A percentile compares a stretch with the other conserved stretches of the same genome.
These are phyloP conservation scores for Gossypium longicalyx DNA, from an alignment of 345 rosid genomes.

Conservation along the genomic window DNA sequence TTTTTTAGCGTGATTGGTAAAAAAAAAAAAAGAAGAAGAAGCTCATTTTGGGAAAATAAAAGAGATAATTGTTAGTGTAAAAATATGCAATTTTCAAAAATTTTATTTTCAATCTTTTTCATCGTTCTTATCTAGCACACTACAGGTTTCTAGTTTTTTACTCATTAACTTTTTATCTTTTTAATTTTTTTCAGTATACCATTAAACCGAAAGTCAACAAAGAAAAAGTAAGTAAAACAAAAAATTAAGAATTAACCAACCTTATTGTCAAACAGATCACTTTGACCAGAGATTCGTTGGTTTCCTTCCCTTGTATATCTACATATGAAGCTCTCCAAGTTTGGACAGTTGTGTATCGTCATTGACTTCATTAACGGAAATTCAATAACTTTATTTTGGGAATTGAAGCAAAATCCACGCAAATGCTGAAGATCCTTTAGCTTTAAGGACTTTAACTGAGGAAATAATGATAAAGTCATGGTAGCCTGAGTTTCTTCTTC, in stretches of 20 bases:
- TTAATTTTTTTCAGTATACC: too few relatives aligned
- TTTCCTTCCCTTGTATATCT: background rate
- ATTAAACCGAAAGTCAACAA: too few relatives aligned
- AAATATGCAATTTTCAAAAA: too few relatives aligned
- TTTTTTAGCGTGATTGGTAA: too few relatives aligned
- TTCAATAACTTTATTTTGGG: background rate
- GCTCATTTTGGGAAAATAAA: too few relatives aligned
- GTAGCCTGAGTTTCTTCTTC: background rate
- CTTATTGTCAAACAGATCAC: background rate
- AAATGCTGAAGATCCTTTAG: background rate
- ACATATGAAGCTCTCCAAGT: background rate
- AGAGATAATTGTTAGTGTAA: too few relatives aligned
- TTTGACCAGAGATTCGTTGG: background rate
- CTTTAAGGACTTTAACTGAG: background rate
- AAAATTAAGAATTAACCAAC: background rate
- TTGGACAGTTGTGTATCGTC: background rate
- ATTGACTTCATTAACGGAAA: background rate
- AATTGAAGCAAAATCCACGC: background rate
- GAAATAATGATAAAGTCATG: background rate
- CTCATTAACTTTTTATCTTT: too few relatives aligned
- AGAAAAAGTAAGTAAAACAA: background rate
- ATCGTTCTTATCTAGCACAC: too few relatives aligned
- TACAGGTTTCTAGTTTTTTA: too few relatives aligned
- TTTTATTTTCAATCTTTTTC: too few relatives aligned
- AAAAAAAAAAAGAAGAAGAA: too few relatives aligned